A percentile compares a stretch with the other conserved stretches of the same genome.
These are phyloP conservation scores for Apiosordaria backusii DNA, from an alignment of 495 filamentous ascomycete genomes.

Conservation along the genomic window DNA sequence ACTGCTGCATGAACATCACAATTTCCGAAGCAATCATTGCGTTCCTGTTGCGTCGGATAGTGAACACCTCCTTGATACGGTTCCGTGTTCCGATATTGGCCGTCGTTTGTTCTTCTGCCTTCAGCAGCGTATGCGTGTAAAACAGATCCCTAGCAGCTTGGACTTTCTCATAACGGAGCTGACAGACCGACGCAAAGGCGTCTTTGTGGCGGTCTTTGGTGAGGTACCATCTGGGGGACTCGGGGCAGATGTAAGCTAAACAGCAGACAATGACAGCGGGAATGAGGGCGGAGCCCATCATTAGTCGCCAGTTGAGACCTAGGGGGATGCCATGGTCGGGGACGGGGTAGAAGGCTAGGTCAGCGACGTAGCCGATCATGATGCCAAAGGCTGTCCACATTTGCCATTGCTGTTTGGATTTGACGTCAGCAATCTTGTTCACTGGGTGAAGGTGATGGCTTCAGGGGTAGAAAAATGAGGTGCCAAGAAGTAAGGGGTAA, in stretches of 20 bases:
- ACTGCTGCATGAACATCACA: constrained; percentile 87
- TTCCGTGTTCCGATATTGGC: constrained; percentile 56
- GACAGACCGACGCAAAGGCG: constrained; percentile 64
- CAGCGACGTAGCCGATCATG: constrained; percentile 70
- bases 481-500: constrained; percentile 2
- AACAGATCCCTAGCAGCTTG: constrained; percentile 81
- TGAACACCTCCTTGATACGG: constrained; percentile 66
- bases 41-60: constrained; percentile 70
- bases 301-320: constrained; percentile 60
- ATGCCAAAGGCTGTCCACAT: constrained; percentile 86
- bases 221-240: constrained; percentile 73
- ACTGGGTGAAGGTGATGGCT: constrained; percentile 51
- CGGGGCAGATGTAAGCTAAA: constrained; percentile 70
- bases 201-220: constrained; percentile 60
- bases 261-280: constrained; percentile 67
- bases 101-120: constrained; percentile 62
- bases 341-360: constrained; percentile 64
- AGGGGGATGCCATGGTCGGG: constrained; percentile 45
- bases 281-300: constrained; percentile 76
- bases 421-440: not conserved
- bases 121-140: constrained; percentile 71
- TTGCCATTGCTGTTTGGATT: constrained; percentile 60
- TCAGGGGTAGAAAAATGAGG: not conserved
- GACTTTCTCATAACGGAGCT: constrained; percentile 64
- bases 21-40: constrained; percentile 70